These are phyloP conservation scores for Botrytis pseudocinerea DNA, from an alignment of 2,329 filamentous ascomycete species.

Conservation along the genomic window DNA sequence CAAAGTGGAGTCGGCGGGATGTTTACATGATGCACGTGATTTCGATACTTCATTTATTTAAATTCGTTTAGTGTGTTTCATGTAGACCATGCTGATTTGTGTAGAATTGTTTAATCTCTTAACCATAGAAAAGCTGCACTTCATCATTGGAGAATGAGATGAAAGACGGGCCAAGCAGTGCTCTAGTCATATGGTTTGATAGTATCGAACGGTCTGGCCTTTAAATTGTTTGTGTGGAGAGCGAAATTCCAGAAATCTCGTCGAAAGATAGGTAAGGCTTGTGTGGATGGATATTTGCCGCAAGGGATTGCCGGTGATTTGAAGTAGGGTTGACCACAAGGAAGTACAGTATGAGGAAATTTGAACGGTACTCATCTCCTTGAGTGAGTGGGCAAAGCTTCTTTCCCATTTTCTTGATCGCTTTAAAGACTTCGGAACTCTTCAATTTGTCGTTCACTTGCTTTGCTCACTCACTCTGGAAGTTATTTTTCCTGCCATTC, in stretches of 20 bases:
- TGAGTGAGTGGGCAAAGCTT: neutral
- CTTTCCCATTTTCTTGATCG: neutral
- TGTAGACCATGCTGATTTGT: neutral
- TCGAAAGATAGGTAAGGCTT: neutral
- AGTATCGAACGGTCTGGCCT: neutral
- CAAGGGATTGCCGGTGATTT: neutral
- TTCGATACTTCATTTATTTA: neutral
- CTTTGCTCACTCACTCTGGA: neutral
- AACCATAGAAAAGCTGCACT: neutral
- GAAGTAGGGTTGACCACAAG: neutral
- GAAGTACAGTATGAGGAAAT: neutral
- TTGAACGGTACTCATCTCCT: neutral
- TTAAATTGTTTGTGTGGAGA: neutral
- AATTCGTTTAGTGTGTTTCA: neutral
- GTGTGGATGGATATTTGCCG: neutral
- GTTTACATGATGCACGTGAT: neutral
- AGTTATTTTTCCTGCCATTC: constrained; percentile 3
- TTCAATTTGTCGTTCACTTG: neutral
- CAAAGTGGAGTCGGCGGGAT: neutral
- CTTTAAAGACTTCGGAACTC: neutral
- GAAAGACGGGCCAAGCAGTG: neutral
- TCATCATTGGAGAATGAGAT: neutral
- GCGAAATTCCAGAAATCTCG: neutral
- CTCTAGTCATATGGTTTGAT: neutral
- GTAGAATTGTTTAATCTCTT: constrained; percentile 1